A percentile compares a stretch with the other conserved stretches of the same genome.
phyloP scores from a whole-genome alignment of 768 basidiomycete genomes.

The Trametes villosa region DNA sequence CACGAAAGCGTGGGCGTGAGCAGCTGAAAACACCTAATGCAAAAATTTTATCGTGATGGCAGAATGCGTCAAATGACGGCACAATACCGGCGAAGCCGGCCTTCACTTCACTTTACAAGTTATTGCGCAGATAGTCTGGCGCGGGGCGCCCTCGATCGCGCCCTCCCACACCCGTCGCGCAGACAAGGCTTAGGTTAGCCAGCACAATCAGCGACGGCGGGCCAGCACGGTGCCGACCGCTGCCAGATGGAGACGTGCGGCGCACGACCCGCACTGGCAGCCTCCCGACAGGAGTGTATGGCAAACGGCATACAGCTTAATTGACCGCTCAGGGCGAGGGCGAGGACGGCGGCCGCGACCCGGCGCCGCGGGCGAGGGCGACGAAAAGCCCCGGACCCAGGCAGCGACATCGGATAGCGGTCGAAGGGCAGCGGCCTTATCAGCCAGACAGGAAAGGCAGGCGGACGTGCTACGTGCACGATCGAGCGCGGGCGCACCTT shows the following conservation, averaged over 20 bases:
- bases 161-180: constrained; percentile 3
- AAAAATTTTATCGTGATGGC: constrained; percentile 12
- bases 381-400: constrained; percentile 10
- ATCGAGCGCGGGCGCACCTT: constrained; percentile 56
- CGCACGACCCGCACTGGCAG: constrained; percentile 7
- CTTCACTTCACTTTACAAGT: no score
- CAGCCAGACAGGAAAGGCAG: constrained; percentile 5
- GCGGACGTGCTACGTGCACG: constrained; percentile 8
- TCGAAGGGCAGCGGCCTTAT: constrained; percentile 12
- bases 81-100: constrained; percentile 17
- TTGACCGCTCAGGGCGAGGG: constrained; percentile 5
- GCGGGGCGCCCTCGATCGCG: neutral
- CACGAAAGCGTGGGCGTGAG: neutral
- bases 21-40: neutral
- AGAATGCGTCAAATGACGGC: constrained; percentile 14
- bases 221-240: neutral
- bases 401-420: constrained; percentile 16
- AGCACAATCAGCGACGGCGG: neutral
- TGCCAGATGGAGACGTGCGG: neutral
- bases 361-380: neutral
- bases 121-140: neutral
- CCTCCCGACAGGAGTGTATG: constrained; percentile 11
- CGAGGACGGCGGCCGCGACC: constrained; percentile 14
- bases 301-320: constrained; percentile 8
- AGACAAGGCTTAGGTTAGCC: neutral